Conservation (phyloP, 495 filamentous ascomycete species). For the Aspergillus funiculosus region DNA sequence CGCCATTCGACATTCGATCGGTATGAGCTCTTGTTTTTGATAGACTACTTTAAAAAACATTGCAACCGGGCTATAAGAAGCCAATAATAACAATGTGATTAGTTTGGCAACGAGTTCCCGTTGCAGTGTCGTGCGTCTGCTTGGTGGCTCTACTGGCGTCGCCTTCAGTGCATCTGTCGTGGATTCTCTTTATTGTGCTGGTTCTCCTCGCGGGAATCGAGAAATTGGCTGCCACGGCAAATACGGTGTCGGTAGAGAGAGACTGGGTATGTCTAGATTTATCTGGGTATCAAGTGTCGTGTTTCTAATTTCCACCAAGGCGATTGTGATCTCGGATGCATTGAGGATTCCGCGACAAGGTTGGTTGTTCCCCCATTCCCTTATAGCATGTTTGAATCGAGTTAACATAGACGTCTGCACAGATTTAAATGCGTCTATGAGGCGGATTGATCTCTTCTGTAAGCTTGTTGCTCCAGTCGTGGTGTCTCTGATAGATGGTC, state of each 20-base stretch:
- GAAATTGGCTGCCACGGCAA: conserved; percentile 48
- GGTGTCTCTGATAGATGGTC: conserved; percentile 47
- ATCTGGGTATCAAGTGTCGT: background rate
- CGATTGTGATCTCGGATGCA: conserved; percentile 40
- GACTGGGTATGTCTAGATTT: conserved; percentile 59
- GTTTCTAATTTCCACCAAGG: conserved; percentile 20
- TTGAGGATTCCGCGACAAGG: conserved; percentile 32
- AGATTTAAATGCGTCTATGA: conserved; percentile 58
- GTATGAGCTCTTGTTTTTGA: conserved; percentile 25
- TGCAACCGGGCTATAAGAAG: too few relatives aligned
- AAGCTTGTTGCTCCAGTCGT: conserved; percentile 60
- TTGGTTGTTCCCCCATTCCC: conserved; percentile 9
- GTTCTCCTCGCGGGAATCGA: conserved; percentile 52
- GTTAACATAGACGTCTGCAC: background rate
- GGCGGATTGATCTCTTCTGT: conserved; percentile 66
- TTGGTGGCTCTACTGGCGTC: conserved; percentile 21
- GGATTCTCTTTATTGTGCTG: conserved; percentile 37
- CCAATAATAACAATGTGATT: too few relatives aligned
- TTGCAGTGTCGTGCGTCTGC: conserved; percentile 34
- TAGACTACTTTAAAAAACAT: too few relatives aligned
- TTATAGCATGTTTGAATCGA: background rate
- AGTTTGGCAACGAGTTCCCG: conserved; percentile 39
- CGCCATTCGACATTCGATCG: conserved; percentile 45
- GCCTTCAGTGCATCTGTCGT: conserved; percentile 16
- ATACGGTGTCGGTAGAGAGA: conserved; percentile 58